These are phyloP conservation scores for Clarireedia sp. DNA, from an alignment of 2,329 filamentous ascomycete species.

Conservation along the genomic window DNA sequence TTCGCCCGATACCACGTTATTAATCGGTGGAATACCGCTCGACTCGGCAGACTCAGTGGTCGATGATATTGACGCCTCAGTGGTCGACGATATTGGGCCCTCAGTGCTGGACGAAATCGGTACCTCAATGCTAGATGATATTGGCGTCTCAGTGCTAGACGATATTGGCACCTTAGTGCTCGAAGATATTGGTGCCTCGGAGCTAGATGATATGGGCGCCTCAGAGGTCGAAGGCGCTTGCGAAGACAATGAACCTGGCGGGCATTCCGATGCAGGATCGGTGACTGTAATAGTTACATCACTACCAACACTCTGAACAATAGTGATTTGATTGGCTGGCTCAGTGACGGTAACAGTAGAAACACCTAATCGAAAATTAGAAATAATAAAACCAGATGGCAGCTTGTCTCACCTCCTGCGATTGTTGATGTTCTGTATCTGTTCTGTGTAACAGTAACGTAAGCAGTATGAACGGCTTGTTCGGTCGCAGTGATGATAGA, in stretches of 20 bases:
- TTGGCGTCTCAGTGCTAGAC: neutral
- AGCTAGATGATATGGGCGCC: neutral
- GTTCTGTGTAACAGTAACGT: neutral
- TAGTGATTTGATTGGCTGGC: neutral
- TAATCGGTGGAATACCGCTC: neutral
- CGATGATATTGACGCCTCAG: neutral
- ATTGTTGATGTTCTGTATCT: neutral
- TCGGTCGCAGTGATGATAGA: neutral
- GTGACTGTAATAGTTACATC: neutral
- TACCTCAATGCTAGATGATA: too few species aligned
- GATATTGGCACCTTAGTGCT: neutral
- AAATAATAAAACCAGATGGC: neutral
- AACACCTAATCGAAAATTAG: neutral
- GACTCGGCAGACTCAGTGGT: neutral
- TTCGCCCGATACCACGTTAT: neutral
- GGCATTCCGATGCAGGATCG: too few species aligned
- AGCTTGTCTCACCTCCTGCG: neutral
- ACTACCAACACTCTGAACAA: neutral
- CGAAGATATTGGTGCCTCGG: neutral
- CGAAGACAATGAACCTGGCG: neutral
- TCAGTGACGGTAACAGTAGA: neutral
- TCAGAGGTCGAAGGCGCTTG: neutral
- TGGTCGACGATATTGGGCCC: neutral
- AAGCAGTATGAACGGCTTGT: conserved; percentile 1
- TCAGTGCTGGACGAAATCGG: neutral